Conservation (phyloP, 257 asterid genomes). For the Solanum verrucosum region DNA sequence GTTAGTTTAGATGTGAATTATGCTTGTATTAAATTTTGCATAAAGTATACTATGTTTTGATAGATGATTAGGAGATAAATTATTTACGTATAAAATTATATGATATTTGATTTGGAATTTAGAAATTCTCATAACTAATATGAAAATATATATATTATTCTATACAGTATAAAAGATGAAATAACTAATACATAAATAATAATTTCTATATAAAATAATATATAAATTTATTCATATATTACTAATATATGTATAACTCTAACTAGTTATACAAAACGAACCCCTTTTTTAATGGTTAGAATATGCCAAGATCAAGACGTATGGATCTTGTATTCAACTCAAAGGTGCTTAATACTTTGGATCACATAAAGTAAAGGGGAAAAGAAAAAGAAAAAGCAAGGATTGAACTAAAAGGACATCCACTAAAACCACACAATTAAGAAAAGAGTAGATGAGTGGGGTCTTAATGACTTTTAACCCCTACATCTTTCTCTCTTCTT, state of each 20-base stretch:
- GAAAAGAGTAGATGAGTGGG: constrained; percentile 30
- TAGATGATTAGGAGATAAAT: too few species aligned
- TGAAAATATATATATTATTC: too few species aligned
- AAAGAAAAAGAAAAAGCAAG: neutral
- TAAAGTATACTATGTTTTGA: too few species aligned
- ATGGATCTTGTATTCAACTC: neutral
- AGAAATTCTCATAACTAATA: too few species aligned
- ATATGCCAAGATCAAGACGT: neutral
- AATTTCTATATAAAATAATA: too few species aligned
- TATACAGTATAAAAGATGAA: too few species aligned
- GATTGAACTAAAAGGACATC: constrained; percentile 3
- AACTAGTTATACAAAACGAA: neutral
- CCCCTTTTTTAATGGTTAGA: neutral
- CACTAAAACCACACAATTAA: constrained; percentile 10
- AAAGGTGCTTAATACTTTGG: neutral
- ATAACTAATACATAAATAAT: too few species aligned
- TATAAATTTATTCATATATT: too few species aligned
- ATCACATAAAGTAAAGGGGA: neutral
- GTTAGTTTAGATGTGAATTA: neutral
- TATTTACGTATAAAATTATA: too few species aligned
- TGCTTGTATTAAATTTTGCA: neutral
- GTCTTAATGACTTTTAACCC: constrained; percentile 22
- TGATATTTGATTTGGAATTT: too few species aligned
- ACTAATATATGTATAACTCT: too few species aligned
- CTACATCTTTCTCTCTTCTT: constrained; percentile 10